Conservation (phyloP, 1,284 basidiomycete genomes). For the Mixia osmundae region DNA sequence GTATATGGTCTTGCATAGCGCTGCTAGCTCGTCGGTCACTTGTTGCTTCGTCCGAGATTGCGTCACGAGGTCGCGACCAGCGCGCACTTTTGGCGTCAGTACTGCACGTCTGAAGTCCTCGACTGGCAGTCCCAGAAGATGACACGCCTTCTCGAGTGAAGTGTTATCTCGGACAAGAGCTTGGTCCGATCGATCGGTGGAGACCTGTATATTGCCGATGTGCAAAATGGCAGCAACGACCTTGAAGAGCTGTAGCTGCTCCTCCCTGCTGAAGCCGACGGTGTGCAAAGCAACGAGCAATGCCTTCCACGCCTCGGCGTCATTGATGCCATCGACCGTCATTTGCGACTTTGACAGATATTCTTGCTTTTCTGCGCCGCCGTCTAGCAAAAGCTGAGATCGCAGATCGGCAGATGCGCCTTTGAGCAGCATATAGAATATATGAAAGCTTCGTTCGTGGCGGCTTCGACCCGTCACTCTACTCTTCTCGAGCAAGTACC, state of each 20-base stretch:
- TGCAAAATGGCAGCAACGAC: constrained; percentile 82
- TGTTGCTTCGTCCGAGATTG: constrained; percentile 80
- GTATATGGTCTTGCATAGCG: constrained; percentile 87
- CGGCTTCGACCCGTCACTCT: constrained; percentile 69
- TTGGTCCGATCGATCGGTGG: constrained; percentile 60
- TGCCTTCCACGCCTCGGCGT: constrained; percentile 61
- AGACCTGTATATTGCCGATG: constrained; percentile 76
- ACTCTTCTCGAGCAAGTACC: constrained; percentile 97
- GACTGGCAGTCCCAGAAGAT: constrained; percentile 75
- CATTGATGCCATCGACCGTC: constrained; percentile 86
- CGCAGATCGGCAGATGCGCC: constrained; percentile 20
- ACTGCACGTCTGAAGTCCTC: constrained; percentile 73
- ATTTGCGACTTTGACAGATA: constrained; percentile 73
- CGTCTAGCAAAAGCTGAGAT: constrained; percentile 41
- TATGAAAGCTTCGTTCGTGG: constrained; percentile 83
- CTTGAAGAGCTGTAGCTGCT: constrained; percentile 86
- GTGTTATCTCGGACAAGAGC: constrained; percentile 39
- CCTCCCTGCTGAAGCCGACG: constrained; percentile 59
- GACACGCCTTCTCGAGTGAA: constrained; percentile 54
- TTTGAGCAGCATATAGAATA: constrained; percentile 71
- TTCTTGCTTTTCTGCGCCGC: constrained; percentile 57
- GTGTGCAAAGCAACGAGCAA: constrained; percentile 63
- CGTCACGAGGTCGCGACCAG: constrained; percentile 90
- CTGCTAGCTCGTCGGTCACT: constrained; percentile 73
- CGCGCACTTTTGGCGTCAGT: constrained; percentile 65